Conservation (phyloP, 2,329 filamentous ascomycete genomes). For the Colletotrichum echinochloae region DNA sequence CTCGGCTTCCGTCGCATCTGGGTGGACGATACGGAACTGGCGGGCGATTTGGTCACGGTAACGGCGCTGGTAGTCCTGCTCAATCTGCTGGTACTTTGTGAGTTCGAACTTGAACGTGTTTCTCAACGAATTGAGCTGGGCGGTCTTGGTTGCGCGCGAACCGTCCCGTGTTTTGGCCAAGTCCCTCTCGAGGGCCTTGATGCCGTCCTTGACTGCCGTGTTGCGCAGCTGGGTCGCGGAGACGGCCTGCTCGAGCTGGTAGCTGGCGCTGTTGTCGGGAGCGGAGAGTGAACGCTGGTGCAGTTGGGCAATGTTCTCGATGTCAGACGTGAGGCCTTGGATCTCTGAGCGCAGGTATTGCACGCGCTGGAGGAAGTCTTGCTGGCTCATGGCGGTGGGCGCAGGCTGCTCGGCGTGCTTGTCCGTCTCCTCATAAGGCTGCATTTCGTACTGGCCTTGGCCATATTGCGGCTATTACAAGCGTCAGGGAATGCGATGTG, state of each 20-base stretch:
- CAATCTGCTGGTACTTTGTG: conserved; percentile 77
- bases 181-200: conserved; percentile 80
- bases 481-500: conserved; percentile 5
- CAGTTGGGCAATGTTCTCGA: conserved; percentile 74
- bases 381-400: conserved; percentile 62
- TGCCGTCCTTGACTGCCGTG: conserved; percentile 81
- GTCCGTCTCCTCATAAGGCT: conserved; percentile 58
- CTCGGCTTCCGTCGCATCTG: conserved; percentile 80
- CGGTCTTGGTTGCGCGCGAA: conserved; percentile 74
- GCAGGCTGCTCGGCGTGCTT: conserved; percentile 43
- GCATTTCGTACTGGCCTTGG: conserved; percentile 66
- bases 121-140: conserved; percentile 77
- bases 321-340: conserved; percentile 72
- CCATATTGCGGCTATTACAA: conserved; percentile 42
- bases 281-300: conserved; percentile 79
- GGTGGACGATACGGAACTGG: conserved; percentile 86
- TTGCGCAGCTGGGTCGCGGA: conserved; percentile 79
- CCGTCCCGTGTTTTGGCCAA: conserved; percentile 71
- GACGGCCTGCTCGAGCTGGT: conserved; percentile 75
- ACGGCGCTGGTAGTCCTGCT: conserved; percentile 75
- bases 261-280: conserved; percentile 66
- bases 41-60: conserved; percentile 83
- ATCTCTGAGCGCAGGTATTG: conserved; percentile 76
- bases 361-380: conserved; percentile 77
- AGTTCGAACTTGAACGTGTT: conserved; percentile 78